phyloP scores from a whole-genome alignment of 164 flowering plant species.

The Buxus sempervirens region DNA sequence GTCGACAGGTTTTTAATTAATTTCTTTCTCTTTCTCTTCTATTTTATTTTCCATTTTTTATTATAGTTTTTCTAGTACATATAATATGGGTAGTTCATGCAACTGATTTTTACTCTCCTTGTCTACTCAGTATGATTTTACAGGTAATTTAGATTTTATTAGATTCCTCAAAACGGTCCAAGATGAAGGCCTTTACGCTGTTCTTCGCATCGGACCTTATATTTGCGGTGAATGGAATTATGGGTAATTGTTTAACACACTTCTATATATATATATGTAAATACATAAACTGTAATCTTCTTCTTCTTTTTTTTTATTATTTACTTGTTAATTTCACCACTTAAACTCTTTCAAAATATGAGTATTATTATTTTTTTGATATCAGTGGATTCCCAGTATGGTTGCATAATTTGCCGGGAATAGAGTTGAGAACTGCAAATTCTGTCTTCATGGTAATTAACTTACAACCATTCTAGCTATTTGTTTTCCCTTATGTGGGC shows the following conservation, averaged over 20 bases:
- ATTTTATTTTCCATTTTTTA: no score
- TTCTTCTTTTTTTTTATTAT: no score
- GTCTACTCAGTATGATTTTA: constrained; percentile 26
- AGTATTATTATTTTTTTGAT: background rate
- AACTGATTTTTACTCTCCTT: background rate
- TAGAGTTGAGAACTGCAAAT: constrained; percentile 12
- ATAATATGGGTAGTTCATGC: no score
- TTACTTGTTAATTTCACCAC: no score
- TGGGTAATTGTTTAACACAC: constrained; percentile 12
- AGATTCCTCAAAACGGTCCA: constrained; percentile 23
- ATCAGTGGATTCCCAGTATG: constrained; percentile 17
- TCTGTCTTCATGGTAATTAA: constrained; percentile 6
- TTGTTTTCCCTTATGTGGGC: background rate
- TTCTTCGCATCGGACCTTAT: constrained; percentile 33
- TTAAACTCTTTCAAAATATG: no score
- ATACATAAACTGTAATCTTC: no score
- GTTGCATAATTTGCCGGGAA: constrained; percentile 16
- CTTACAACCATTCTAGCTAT: no score
- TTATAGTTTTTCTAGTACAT: no score
- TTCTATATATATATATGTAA: no score
- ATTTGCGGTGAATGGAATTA: constrained; percentile 32
- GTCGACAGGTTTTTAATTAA: background rate
- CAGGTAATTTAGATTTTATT: constrained; percentile 21
- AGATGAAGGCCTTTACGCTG: constrained; percentile 16
- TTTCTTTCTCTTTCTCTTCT: background rate